Evolutionary conservation across 495 filamentous ascomycete genomes (phyloP).

Genomic region (Trichocladium uniseriatum): DNA sequence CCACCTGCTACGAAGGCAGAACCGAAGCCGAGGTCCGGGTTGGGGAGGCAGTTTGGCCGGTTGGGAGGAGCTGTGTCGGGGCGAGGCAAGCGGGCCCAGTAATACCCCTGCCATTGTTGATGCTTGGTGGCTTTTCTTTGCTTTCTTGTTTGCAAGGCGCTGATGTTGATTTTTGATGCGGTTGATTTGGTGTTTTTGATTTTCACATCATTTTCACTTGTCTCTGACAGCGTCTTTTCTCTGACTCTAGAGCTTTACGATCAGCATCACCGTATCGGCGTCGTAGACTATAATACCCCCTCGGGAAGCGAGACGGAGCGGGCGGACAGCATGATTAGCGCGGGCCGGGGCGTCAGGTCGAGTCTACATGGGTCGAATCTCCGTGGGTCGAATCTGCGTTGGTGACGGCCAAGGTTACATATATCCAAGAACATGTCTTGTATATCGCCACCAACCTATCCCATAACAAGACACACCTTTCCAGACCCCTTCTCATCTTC

Average conservation of each 20-base stretch:
- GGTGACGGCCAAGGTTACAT: too few relatives aligned
- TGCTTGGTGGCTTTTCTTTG: background rate
- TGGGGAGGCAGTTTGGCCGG: constrained; percentile 60
- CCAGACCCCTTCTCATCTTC: background rate
- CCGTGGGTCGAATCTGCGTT: background rate
- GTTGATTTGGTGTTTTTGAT: background rate
- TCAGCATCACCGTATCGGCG: constrained; percentile 1
- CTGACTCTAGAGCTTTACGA: background rate
- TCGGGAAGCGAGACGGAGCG: constrained; percentile 6
- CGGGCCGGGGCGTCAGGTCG: background rate
- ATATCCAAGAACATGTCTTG: too few relatives aligned
- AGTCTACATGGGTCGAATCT: background rate
- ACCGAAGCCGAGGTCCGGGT: constrained; percentile 52
- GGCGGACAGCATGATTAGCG: constrained; percentile 1
- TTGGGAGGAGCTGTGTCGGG: constrained; percentile 58
- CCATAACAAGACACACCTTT: too few relatives aligned
- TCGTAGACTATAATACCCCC: constrained; percentile 2
- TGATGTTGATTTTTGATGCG: background rate
- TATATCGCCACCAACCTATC: too few relatives aligned
- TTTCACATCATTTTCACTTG: background rate
- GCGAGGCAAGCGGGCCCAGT: constrained; percentile 39
- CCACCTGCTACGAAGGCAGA: constrained; percentile 16
- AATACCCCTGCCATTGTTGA: constrained; percentile 10
- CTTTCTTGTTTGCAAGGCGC: background rate
- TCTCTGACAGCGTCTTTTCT: constrained; percentile 4